These are phyloP conservation scores for Kuraishia hungarica DNA, from an alignment of 805 yeast genomes.

Conservation along the genomic window DNA sequence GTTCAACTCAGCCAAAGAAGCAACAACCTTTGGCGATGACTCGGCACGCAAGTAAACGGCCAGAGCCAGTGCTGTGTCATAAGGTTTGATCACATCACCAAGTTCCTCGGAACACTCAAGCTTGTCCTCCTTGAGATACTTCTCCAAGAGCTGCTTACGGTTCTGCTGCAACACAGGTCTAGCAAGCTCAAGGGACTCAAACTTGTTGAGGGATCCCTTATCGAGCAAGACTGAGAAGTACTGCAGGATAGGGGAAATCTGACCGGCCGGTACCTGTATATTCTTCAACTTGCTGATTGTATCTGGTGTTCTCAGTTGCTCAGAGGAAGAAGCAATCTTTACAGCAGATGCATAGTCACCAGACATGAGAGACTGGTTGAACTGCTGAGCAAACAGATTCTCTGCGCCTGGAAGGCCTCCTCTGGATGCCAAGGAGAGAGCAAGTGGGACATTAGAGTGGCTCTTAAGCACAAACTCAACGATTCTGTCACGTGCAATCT, in stretches of 20 bases:
- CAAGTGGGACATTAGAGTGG: constrained; percentile 79
- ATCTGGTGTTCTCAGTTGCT: constrained; percentile 86
- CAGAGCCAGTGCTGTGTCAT: constrained; percentile 77
- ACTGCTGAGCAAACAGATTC: constrained; percentile 81
- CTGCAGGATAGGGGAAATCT: constrained; percentile 87
- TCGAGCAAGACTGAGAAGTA: constrained; percentile 88
- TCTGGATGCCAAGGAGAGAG: constrained; percentile 82
- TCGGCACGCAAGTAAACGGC: constrained; percentile 85
- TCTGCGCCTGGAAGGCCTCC: constrained; percentile 99
- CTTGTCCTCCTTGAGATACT: constrained; percentile 94
- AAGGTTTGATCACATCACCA: constrained; percentile 91
- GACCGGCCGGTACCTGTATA: constrained; percentile 88
- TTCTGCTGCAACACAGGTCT: constrained; percentile 94
- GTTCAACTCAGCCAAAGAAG: constrained; percentile 88
- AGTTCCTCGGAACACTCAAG: constrained; percentile 92
- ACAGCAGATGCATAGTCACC: constrained; percentile 94
- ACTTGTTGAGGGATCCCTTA: constrained; percentile 85
- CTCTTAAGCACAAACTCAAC: constrained; percentile 85
- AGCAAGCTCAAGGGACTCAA: constrained; percentile 91
- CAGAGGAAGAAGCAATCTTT: constrained; percentile 92
- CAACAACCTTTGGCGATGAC: constrained; percentile 81
- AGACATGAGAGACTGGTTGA: constrained; percentile 70
- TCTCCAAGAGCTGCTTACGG: constrained; percentile 87
- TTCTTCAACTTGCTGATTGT: constrained; percentile 89
- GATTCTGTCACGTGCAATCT: constrained; percentile 73